Evolutionary conservation across 495 filamentous ascomycete species (phyloP).

Genomic region (Baudoinia panamericana): DNA sequence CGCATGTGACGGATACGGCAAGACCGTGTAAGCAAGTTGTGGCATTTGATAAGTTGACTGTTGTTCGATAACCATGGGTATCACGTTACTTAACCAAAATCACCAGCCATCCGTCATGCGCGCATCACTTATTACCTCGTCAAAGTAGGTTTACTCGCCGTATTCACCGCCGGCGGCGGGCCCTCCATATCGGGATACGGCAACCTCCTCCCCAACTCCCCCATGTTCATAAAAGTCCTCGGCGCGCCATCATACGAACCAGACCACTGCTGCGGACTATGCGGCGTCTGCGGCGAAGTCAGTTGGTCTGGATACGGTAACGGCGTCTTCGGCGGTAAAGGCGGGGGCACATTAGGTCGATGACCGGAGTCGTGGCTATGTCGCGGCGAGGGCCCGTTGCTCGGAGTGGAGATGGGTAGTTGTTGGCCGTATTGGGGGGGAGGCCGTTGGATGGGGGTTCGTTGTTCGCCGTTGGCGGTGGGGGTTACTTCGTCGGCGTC

Average conservation of each 20-base stretch:
- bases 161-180: constrained; percentile 69
- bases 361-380: constrained; percentile 33
- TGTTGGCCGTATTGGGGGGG: constrained; percentile 4
- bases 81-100: too few relatives aligned
- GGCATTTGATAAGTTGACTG: too few relatives aligned
- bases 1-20: too few relatives aligned
- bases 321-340: constrained; percentile 76
- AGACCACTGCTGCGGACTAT: too few relatives aligned
- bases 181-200: constrained; percentile 67
- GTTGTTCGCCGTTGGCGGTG: constrained; percentile 1
- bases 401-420: constrained; percentile 2
- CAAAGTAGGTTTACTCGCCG: constrained; percentile 58
- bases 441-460: constrained; percentile 5
- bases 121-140: constrained; percentile 2
- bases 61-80: too few relatives aligned
- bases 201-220: constrained; percentile 27
- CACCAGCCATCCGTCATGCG: too few relatives aligned
- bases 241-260: constrained; percentile 22
- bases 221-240: constrained; percentile 25
- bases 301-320: constrained; percentile 17
- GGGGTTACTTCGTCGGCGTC: constrained; percentile 39
- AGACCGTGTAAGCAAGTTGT: too few relatives aligned
- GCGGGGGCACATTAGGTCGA: constrained; percentile 43
- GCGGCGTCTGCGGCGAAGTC: neutral
- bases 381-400: constrained; percentile 23